Conservation (phyloP, 129 eudicot species). For the Escallonia rubra region DNA sequence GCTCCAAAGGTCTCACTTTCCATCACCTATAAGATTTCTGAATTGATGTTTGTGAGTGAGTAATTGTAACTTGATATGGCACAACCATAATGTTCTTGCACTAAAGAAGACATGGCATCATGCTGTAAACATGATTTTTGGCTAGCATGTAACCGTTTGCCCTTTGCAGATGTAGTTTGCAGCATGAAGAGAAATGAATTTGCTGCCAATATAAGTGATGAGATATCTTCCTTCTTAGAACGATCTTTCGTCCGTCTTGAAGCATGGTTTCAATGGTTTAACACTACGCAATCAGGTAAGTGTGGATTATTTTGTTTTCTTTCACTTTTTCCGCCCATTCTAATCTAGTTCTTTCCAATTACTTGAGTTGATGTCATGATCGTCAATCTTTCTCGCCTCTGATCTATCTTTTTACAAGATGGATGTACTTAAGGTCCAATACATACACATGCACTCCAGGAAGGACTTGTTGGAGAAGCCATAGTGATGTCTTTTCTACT, state of each 20-base stretch:
- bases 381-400: background rate
- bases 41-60: too few species aligned
- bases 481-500: too few species aligned
- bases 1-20: too few species aligned
- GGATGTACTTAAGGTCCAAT: background rate
- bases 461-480: too few species aligned
- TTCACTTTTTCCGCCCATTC: background rate
- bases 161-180: conserved; percentile 60
- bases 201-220: conserved; percentile 39
- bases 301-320: background rate
- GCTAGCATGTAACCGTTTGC: conserved; percentile 1
- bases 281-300: conserved; percentile 90
- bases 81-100: too few species aligned
- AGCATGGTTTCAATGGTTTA: conserved; percentile 98
- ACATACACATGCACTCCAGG: too few species aligned
- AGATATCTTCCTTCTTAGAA: conserved; percentile 64
- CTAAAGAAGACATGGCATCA: background rate
- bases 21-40: too few species aligned
- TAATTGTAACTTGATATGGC: too few species aligned
- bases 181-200: conserved; percentile 58
- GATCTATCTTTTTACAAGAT: background rate
- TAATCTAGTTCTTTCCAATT: background rate
- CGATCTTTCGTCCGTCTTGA: conserved; percentile 85
- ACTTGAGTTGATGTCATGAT: background rate
- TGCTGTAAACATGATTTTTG: conserved; percentile 1